Evolutionary conservation across 805 yeast species (phyloP).

Genomic region (Kodamaea kaohsiungensis): DNA sequence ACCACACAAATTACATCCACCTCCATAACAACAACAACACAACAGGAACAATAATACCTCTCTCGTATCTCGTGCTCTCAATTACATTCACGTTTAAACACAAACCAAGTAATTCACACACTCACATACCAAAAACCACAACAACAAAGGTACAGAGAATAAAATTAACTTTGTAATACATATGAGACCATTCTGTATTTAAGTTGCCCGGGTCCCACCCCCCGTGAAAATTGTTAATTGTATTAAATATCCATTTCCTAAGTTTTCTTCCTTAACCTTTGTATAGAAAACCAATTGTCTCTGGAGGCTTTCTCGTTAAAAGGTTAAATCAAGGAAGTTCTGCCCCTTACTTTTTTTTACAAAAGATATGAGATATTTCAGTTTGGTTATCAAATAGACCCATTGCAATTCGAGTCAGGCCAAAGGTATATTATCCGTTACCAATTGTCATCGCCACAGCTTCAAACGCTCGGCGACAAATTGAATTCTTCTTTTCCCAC

Average conservation of each 20-base stretch:
- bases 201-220: constrained; percentile 2
- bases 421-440: not conserved
- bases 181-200: not conserved
- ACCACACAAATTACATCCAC: not conserved
- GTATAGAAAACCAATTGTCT: not conserved
- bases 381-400: not conserved
- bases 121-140: not conserved
- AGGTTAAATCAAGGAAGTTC: not conserved
- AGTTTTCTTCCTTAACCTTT: not conserved
- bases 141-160: not conserved
- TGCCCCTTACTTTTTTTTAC: not conserved
- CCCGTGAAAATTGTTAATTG: not conserved
- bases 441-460: not conserved
- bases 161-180: not conserved
- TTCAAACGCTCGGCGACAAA: not conserved
- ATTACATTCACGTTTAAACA: not conserved
- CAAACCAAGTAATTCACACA: not conserved
- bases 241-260: not conserved
- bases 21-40: not conserved
- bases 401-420: not conserved
- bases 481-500: not conserved
- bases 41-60: not conserved
- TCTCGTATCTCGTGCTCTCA: not conserved
- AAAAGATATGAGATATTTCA: constrained; percentile 1
- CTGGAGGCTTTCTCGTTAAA: not conserved